These are phyloP conservation scores for Solanum lignicaule DNA, from an alignment of 257 asterid genomes.

Conservation along the genomic window DNA sequence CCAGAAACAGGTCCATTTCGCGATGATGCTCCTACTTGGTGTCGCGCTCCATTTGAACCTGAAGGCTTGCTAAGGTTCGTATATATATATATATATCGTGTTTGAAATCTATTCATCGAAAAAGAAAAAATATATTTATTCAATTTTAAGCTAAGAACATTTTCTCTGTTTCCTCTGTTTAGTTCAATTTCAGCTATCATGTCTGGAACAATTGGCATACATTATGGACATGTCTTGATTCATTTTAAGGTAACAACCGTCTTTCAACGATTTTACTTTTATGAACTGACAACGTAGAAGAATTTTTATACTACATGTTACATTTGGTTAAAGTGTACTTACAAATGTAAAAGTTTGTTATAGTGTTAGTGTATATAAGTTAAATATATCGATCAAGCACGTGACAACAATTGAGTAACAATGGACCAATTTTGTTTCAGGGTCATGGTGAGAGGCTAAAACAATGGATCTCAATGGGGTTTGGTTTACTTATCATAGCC, in stretches of 20 bases:
- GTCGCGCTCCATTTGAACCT: slow-evolving; percentile 78
- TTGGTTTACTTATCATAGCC: slow-evolving; percentile 40
- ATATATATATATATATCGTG: background rate
- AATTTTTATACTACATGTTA: background rate
- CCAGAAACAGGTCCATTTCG: slow-evolving; percentile 59
- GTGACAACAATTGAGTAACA: background rate
- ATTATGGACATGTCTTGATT: slow-evolving; percentile 81
- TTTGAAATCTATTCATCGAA: background rate
- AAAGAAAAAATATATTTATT: background rate
- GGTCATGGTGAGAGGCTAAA: slow-evolving; percentile 74
- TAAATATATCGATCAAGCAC: background rate
- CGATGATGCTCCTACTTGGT: slow-evolving; percentile 70
- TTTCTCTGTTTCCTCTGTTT: background rate
- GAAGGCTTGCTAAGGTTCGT: slow-evolving; percentile 69
- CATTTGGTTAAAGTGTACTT: background rate
- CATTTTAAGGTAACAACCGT: slow-evolving; percentile 45
- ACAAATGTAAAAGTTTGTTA: background rate
- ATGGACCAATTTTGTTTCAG: slow-evolving; percentile 14
- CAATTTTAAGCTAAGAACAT: background rate
- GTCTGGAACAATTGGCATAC: slow-evolving; percentile 78
- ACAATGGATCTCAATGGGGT: slow-evolving; percentile 76
- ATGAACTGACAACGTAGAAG: background rate
- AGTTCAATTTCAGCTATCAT: slow-evolving; percentile 77
- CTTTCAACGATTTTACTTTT: background rate
- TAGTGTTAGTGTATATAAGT: background rate